Base-by-base conservation (phyloP, 768 basidiomycete genomes). In the Boletus vermiculosoides region DNA sequence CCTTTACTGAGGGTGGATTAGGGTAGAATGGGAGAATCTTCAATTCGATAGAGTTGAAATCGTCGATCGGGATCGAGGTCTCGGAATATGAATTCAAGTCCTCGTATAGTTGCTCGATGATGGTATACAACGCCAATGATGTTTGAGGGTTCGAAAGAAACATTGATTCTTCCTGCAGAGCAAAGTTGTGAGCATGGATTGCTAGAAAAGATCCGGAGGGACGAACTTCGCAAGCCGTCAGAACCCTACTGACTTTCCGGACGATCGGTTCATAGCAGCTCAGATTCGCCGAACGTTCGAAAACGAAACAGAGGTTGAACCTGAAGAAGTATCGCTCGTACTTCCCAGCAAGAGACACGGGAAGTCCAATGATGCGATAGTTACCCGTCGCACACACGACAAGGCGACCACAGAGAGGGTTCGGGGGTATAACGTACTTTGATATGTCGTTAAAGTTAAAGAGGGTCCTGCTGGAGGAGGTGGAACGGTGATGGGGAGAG, bases 81-180 rank as follows among this genome's bases (percentile, higher is more conserved):
- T 98, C 96, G 1, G 93, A 94, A 74, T 96, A 98, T 9, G 94
- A 95, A 72, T 98, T 98, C 63, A 99, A 75, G 64, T 99, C 97
- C 66, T 98, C 95, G 63, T 94, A 98, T 2, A 99, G 79, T 66
- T 98, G 95, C 73, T 99, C 96, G 22, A 98, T 83, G 50, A 98
- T 92, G 16, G 88, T 83, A 66, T 88, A 83, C 33, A 94, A 82
- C 4, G 84, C 80, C 37, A 81, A 76, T 1, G 86, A 86, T 4
- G 85, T 87, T 44, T 80, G 72, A 0, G 87, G 77, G 10, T 84
- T 85, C 0, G 95, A 96, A 34, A 99, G 78, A 68, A 96, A 97
- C 16, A 78, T 79, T 0, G 93, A 92, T 73, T 98, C 95, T 79
- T 94, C 84, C 92, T 94, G 59, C 5, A 45, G 53, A 15, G n/a